Base-by-base conservation (phyloP, 2,329 filamentous ascomycete species). In the Epichloe bromicola region DNA sequence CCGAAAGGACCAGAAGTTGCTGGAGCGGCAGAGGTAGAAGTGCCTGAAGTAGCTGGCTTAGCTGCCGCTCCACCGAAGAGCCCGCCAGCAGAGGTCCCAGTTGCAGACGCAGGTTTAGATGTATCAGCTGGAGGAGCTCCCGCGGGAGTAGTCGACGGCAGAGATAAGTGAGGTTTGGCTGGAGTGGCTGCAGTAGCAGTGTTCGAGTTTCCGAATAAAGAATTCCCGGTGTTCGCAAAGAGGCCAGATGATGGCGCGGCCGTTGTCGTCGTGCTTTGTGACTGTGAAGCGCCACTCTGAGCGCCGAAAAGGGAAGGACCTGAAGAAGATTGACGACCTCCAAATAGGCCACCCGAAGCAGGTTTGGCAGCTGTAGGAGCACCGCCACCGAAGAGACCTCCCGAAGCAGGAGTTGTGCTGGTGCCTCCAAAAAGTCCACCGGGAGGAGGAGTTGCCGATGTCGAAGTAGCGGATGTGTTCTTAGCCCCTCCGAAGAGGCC, bases 61-160 rank as follows among this genome's bases (percentile, higher is more conserved):
- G 58, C 53, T 17, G 55, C 52, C 15, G 55, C 55, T 34, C 53
- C 52, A 10, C 60, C 59, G 50, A 65, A 65, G 11, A 65, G 50
- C 42, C 55, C 55, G 23, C 57, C 56, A 14, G 59, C 45, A 19
- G 54, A 54, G 19, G 50, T 34, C 5, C 45, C 52, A 12, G 49
- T 34, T 23, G 44, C 36, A 33, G 51, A 23, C 3, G 47, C 54
- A 49, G 64, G 56, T 52, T 65, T 64, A n/a, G 63, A 57, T 20
- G 60, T 55, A 50, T 66, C 68, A 5, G 67, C 59, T 1, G 75
- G 74, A 51, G 76, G 76, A n/a, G 73, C 70, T 37, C 76, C 76
- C 20, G 76, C 75, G 15, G 76, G 75, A 37, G 76, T 79, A 15
- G 53, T 54, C 15, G 53, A 54, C 36, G 53, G 44, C 7, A 54